Conservation (phyloP, 768 basidiomycete species). For the Boletus eberwhitei region DNA sequence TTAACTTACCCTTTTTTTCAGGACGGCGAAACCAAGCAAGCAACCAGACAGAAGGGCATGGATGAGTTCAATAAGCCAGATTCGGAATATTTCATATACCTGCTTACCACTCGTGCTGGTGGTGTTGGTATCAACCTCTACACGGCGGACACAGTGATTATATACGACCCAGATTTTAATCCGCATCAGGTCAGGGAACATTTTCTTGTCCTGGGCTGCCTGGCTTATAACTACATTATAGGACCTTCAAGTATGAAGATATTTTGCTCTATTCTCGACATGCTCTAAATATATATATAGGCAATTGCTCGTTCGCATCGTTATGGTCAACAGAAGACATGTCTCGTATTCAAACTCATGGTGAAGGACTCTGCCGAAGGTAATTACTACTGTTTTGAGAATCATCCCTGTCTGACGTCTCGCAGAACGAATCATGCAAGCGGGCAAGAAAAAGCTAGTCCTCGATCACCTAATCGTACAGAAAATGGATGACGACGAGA, state of each 20-base stretch:
- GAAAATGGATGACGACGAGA: constrained; percentile 87
- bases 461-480: constrained; percentile 95
- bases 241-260: constrained; percentile 79
- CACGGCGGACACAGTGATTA: constrained; percentile 90
- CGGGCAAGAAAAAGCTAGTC: constrained; percentile 93
- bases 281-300: constrained; percentile 37
- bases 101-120: constrained; percentile 90
- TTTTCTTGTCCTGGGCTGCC: background rate
- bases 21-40: constrained; percentile 88
- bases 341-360: constrained; percentile 95
- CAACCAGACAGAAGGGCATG: constrained; percentile 89
- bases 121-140: constrained; percentile 91
- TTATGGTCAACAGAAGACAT: constrained; percentile 92
- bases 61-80: constrained; percentile 88
- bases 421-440: constrained; percentile 84
- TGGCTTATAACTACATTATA: constrained; percentile 27
- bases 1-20: constrained; percentile 30
- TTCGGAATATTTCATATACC: constrained; percentile 88
- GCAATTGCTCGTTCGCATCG: constrained; percentile 94
- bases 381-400: constrained; percentile 23
- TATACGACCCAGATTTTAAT: constrained; percentile 96
- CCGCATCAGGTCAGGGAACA: constrained; percentile 76
- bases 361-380: constrained; percentile 92
- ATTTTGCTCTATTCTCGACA: background rate
- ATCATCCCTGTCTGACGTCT: constrained; percentile 3